Evolutionary conservation across 1,284 basidiomycete genomes (phyloP), one percentile per base, ranked within the genome.

Genomic region (Ceratobasidium sp.): DNA sequence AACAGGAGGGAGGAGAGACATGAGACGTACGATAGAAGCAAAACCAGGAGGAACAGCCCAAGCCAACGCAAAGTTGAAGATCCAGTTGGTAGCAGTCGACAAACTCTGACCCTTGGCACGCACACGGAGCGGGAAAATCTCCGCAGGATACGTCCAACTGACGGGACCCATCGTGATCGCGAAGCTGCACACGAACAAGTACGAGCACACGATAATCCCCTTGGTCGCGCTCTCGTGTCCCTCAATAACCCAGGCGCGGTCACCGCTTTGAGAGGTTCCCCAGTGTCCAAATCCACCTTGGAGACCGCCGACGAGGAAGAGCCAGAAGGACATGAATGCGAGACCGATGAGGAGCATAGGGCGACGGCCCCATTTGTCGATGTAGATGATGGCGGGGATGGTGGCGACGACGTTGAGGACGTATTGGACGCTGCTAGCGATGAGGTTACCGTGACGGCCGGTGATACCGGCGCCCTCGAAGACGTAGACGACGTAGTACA

Each of bases 391-490:
- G 0, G 93, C 92, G 12, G 93, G 93, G 46, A 94, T 80, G 44
- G 92, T 93, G 80, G 92, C 84, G n/a, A 82, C 87, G 71, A 93
- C 91, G 80, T 93, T 93, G 70, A 94, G 88, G n/a, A 93, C 90
- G 79, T 93, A 94, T 87, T 94, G 91, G 6, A 94, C 90, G 2
- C 91, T 90, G 84, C 90, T 89, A n/a, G 93, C 92, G 81, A 94
- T 93, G 68, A 94, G 87, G 82, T 92, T 92, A 15, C 88, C 89
- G 52, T 91, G 90, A 57, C 88, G 87, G 48, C 92, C 93, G 1
- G 91, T 91, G 44, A 94, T 85, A 82, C 93, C 93, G 64, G 93
- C 92, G 75, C 91, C 91, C 81, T 92, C 87, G 86, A 94, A 93
- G 71, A 94, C 79, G 80, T 93, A 93, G 80, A 92, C 86, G 80